These are phyloP conservation scores for Pseudoneurospora amorphoporcata DNA, from an alignment of 495 filamentous ascomycete species.

Conservation along the genomic window DNA sequence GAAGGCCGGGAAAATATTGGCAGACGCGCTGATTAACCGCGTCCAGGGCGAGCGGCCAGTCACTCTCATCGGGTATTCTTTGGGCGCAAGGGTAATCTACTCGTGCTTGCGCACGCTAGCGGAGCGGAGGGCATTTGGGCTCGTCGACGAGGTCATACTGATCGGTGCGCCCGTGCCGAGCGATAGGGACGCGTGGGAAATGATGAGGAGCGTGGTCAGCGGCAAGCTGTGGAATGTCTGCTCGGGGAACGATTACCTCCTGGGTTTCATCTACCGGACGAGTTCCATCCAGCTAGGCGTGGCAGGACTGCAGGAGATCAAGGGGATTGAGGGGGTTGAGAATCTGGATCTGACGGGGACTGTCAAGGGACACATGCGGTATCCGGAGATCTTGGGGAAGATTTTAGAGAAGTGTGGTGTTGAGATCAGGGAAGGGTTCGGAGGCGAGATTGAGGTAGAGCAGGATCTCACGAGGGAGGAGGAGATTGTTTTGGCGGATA, in stretches of 20 bases:
- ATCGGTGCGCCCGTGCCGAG: slow-evolving; percentile 75
- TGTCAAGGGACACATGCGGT: slow-evolving; percentile 62
- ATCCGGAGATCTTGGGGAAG: slow-evolving; percentile 56
- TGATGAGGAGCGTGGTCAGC: slow-evolving; percentile 59
- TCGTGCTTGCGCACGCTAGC: slow-evolving; percentile 61
- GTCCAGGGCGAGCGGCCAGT: slow-evolving; percentile 80
- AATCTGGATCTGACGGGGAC: slow-evolving; percentile 66
- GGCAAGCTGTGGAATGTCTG: slow-evolving; percentile 70
- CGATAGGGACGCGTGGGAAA: slow-evolving; percentile 51
- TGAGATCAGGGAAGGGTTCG: background rate
- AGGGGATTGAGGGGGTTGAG: slow-evolving; percentile 55
- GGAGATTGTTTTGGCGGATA: background rate
- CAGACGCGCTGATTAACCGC: slow-evolving; percentile 73
- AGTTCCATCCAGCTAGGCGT: slow-evolving; percentile 68
- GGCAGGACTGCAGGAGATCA: slow-evolving; percentile 59
- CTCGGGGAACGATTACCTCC: slow-evolving; percentile 65
- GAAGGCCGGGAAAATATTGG: slow-evolving; percentile 73
- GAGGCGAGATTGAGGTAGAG: background rate
- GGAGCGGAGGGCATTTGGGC: slow-evolving; percentile 60
- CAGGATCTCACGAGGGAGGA: background rate
- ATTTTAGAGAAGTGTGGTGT: slow-evolving; percentile 56
- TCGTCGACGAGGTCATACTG: slow-evolving; percentile 70
- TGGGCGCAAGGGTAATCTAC: slow-evolving; percentile 76
- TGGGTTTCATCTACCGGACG: slow-evolving; percentile 69
- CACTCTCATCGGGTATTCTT: slow-evolving; percentile 72